Conservation (phyloP, 805 yeast genomes). For the Candida khao-thaluensis region DNA sequence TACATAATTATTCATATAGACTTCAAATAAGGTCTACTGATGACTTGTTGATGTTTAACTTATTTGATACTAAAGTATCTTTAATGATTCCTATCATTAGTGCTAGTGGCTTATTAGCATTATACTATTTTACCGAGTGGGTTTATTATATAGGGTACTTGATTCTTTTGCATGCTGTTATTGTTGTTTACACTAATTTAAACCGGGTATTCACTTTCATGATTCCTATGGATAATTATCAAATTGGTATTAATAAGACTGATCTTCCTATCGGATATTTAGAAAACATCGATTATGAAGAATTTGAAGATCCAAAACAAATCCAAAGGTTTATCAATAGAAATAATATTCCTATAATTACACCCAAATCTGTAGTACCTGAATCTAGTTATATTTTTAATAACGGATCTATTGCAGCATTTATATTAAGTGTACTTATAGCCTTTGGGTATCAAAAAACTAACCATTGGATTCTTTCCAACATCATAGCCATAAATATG, state of each 20-base stretch:
- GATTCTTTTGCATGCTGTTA: background rate
- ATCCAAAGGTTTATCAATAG: slow-evolving; percentile 2
- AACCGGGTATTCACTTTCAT: background rate
- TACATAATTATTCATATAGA: slow-evolving; percentile 1
- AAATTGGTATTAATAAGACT: slow-evolving; percentile 3
- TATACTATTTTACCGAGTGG: slow-evolving; percentile 4
- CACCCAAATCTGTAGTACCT: slow-evolving; percentile 25
- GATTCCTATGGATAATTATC: slow-evolving; percentile 3
- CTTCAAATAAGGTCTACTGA: background rate
- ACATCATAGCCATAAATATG: slow-evolving; percentile 41
- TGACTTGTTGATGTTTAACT: slow-evolving; percentile 1
- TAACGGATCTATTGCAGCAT: slow-evolving; percentile 14
- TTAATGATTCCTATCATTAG: slow-evolving; percentile 2
- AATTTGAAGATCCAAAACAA: slow-evolving; percentile 4
- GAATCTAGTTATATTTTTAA: slow-evolving; percentile 23
- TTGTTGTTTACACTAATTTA: background rate
- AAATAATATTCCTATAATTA: slow-evolving; percentile 16
- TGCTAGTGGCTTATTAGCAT: background rate
- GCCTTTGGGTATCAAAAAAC: slow-evolving; percentile 9
- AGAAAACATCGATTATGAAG: slow-evolving; percentile 3
- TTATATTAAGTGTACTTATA: slow-evolving; percentile 16
- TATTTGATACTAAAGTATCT: background rate
- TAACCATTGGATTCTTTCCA: slow-evolving; percentile 26
- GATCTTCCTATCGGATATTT: slow-evolving; percentile 9
- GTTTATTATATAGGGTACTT: background rate